Percentiles rank a stretch among this genome's conserved stretches.
Evolutionary conservation across 139 green algal genomes (phyloP).

Genomic region (Micractinium conductrix): DNA sequence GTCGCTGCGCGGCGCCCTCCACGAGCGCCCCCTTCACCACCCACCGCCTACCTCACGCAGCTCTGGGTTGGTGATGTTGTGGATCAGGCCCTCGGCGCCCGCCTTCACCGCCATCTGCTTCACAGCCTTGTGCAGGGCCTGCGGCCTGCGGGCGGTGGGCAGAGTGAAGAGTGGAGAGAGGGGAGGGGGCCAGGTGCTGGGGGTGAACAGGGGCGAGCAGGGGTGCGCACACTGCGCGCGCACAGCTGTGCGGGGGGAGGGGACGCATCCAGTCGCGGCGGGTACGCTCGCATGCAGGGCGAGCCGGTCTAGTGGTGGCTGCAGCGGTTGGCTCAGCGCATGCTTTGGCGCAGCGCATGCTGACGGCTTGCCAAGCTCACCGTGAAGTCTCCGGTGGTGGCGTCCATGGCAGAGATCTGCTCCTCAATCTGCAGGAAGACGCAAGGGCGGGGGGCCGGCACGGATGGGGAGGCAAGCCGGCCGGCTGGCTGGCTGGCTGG

Average conservation of each 20-base stretch:
- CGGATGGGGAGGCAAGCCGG: too few relatives aligned
- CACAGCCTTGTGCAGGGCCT: slow-evolving; percentile 24
- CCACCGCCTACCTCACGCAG: not conserved
- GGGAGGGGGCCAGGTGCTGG: not conserved
- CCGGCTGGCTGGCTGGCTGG: too few relatives aligned
- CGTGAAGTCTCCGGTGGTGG: slow-evolving; percentile 28
- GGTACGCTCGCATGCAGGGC: not conserved
- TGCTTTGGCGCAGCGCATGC: not conserved
- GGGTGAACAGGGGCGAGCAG: not conserved
- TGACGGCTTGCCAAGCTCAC: not conserved
- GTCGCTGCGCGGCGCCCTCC: not conserved
- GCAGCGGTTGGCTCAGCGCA: not conserved
- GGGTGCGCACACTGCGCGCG: too few relatives aligned
- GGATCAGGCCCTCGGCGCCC: slow-evolving; percentile 1
- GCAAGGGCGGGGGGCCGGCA: not conserved
- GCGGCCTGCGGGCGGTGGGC: not conserved
- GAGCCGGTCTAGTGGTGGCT: not conserved
- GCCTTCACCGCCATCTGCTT: slow-evolving; percentile 12
- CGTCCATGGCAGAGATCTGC: slow-evolving; percentile 1
- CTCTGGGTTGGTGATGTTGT: slow-evolving; percentile 6
- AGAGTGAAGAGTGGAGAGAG: not conserved
- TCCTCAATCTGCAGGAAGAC: not conserved
- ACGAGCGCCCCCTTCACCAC: too few relatives aligned
- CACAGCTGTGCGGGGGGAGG: not conserved
- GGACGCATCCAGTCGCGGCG: too few relatives aligned